A percentile compares a stretch with the other conserved stretches of the same genome.
Conservation (phyloP, 805 yeast species). For the Metschnikowia reukaufii region DNA sequence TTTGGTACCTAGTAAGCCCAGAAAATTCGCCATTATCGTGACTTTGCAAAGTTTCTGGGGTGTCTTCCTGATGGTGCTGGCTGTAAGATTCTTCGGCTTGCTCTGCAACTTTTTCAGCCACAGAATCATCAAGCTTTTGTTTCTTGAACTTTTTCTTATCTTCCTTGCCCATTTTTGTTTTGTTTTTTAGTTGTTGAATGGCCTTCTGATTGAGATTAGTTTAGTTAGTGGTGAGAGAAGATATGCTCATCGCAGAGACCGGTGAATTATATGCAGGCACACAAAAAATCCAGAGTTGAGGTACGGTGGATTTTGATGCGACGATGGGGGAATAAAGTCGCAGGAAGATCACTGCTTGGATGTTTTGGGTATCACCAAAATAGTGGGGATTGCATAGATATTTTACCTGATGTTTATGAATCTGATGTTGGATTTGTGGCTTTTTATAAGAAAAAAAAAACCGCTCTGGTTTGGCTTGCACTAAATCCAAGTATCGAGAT, state of each 20-base stretch:
- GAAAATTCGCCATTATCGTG: constrained; percentile 70
- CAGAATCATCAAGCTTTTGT: constrained; percentile 49
- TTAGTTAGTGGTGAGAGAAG: no score
- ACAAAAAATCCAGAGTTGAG: neutral
- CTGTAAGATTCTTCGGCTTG: constrained; percentile 56
- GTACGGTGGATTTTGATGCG: no score
- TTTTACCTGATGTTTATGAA: no score
- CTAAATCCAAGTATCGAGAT: no score
- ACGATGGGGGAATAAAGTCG: no score
- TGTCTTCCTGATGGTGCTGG: constrained; percentile 47
- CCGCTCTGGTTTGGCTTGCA: no score
- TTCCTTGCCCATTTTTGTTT: constrained; percentile 16
- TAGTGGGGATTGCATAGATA: no score
- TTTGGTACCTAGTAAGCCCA: constrained; percentile 54
- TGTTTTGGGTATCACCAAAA: no score
- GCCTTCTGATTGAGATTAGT: neutral
- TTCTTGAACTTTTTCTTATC: constrained; percentile 29
- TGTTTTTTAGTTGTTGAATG: neutral
- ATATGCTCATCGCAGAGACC: constrained; percentile 9
- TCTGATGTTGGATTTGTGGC: no score
- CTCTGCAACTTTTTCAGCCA: constrained; percentile 67
- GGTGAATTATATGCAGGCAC: neutral
- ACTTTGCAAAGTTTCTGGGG: constrained; percentile 39
- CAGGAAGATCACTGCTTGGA: no score
- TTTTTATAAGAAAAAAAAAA: no score